Evolutionary conservation across 2,329 filamentous ascomycete species (phyloP).

Genomic region (Plectosphaerella sp.): DNA sequence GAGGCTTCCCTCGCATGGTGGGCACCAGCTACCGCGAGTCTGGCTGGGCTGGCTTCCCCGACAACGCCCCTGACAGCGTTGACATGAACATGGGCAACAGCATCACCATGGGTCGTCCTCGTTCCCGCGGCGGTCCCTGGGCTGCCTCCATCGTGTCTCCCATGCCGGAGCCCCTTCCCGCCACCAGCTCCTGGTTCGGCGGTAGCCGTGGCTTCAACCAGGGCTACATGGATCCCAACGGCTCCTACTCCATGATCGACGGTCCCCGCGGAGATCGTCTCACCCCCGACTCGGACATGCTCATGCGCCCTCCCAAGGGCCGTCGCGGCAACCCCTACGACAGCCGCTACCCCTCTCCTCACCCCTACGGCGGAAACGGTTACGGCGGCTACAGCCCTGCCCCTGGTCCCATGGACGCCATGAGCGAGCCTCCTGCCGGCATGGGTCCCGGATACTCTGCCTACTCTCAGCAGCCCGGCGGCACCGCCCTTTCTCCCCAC

Average conservation of each 20-base stretch:
- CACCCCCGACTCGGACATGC: constrained; percentile 43
- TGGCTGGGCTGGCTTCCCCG: constrained; percentile 50
- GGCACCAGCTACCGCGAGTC: constrained; percentile 27
- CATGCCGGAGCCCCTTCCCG: constrained; percentile 25
- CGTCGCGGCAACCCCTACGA: constrained; percentile 46
- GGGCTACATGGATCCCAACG: constrained; percentile 33
- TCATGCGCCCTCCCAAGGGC: constrained; percentile 33
- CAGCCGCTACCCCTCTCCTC: constrained; percentile 31
- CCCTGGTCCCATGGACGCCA: constrained; percentile 28
- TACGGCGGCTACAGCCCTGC: constrained; percentile 24
- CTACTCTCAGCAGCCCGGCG: constrained; percentile 53
- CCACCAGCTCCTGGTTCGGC: constrained; percentile 38
- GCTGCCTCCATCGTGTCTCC: constrained; percentile 31
- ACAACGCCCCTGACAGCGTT: constrained; percentile 36
- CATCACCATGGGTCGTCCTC: not conserved
- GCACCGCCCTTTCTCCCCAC: constrained; percentile 66
- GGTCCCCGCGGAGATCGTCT: constrained; percentile 41
- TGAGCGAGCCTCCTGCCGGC: constrained; percentile 19
- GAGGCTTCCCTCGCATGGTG: not conserved
- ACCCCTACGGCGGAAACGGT: constrained; percentile 20
- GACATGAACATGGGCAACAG: not conserved
- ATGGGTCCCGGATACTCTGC: constrained; percentile 36
- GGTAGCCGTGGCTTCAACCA: constrained; percentile 32
- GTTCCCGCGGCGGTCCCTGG: constrained; percentile 49
- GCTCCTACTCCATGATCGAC: constrained; percentile 31